Conservation (phyloP, 2,329 filamentous ascomycete species). For the Colletotrichum magnum region DNA sequence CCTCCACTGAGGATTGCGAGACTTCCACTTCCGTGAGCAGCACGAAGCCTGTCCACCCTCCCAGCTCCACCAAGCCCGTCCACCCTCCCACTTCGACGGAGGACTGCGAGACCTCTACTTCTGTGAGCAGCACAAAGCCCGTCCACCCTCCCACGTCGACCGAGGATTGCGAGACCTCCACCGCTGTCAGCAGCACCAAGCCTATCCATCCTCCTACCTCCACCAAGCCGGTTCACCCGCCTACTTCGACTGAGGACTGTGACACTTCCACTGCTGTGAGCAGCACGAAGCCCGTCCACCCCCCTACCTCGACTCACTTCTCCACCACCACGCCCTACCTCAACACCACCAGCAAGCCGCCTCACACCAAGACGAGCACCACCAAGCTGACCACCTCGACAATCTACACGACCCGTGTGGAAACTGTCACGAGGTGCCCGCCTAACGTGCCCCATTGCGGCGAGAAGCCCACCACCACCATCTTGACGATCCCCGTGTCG, state of each 20-base stretch:
- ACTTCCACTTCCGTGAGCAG: neutral
- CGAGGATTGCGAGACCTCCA: neutral
- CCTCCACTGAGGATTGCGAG: neutral
- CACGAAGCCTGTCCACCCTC: neutral
- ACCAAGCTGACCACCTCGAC: constrained; percentile 47
- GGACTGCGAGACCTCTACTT: constrained; percentile 3
- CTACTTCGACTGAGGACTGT: constrained; percentile 1
- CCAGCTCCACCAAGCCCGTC: constrained; percentile 12
- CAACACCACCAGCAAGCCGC: constrained; percentile 16
- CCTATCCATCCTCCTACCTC: constrained; percentile 1
- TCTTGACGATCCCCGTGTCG: constrained; percentile 50
- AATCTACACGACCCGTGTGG: constrained; percentile 57
- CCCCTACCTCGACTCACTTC: constrained; percentile 31
- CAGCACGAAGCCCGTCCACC: constrained; percentile 14
- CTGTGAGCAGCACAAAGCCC: constrained; percentile 24
- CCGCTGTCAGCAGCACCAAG: constrained; percentile 15
- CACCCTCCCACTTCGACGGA: neutral
- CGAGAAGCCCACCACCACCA: constrained; percentile 51
- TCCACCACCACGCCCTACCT: constrained; percentile 10
- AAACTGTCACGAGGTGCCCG: constrained; percentile 70
- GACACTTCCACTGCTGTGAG: constrained; percentile 14
- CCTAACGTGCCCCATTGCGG: constrained; percentile 57
- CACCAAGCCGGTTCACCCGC: constrained; percentile 12
- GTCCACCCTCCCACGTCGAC: neutral
- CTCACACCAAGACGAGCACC: constrained; percentile 18